Conservation (phyloP, 1,139 yeast genomes). For the Saccharomyces hybrid region DNA sequence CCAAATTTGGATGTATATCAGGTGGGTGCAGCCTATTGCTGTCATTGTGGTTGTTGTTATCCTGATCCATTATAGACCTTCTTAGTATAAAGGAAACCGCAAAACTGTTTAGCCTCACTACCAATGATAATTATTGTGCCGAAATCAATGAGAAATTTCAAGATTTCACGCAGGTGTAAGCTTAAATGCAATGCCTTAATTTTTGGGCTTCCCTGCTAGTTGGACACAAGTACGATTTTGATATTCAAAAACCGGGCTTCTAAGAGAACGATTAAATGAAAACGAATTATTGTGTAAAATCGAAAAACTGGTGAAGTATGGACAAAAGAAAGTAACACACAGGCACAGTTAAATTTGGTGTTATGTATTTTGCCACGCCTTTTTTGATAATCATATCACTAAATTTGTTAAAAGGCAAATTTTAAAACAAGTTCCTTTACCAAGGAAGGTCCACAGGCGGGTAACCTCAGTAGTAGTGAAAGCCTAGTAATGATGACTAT, state of each 20-base stretch:
- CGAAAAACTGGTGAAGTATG: background rate
- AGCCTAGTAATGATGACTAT: background rate
- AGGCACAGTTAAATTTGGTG: background rate
- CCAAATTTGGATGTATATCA: background rate
- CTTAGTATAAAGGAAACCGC: background rate
- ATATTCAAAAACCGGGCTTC: background rate
- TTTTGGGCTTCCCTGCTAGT: background rate
- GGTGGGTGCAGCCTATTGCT: background rate
- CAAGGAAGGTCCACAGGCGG: background rate
- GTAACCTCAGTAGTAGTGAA: background rate
- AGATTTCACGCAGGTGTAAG: background rate
- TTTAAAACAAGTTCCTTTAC: background rate
- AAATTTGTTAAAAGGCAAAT: background rate
- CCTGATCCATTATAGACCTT: background rate
- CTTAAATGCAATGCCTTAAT: background rate
- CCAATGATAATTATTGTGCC: background rate
- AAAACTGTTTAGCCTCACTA: background rate
- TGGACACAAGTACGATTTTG: background rate
- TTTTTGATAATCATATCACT: background rate
- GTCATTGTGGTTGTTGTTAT: background rate
- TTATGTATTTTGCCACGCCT: background rate
- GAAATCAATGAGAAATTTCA: background rate
- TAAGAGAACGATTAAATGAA: background rate
- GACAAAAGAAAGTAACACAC: background rate
- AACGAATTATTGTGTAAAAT: background rate